phyloP scores from a whole-genome alignment of 2,329 filamentous ascomycete genomes.

The Aciculosporium take region DNA sequence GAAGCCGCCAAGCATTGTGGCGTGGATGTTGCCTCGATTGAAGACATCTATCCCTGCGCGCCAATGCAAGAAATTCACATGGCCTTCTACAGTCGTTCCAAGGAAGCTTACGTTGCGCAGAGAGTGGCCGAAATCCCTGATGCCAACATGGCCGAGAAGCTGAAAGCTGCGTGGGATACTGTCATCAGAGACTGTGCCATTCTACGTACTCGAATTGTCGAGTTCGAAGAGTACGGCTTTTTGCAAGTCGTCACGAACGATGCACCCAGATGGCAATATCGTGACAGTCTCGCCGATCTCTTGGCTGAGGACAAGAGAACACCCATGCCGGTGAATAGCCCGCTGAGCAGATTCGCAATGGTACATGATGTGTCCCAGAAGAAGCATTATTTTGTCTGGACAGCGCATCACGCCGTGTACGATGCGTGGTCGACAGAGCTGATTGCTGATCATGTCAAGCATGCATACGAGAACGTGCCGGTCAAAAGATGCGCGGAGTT shows the following conservation, averaged over 20 bases:
- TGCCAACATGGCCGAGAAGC: constrained; percentile 1
- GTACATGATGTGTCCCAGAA: neutral
- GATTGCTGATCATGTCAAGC: constrained; percentile 8
- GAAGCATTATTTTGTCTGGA: constrained; percentile 8
- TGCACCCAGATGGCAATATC: neutral
- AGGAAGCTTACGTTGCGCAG: constrained; percentile 9
- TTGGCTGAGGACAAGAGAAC: neutral
- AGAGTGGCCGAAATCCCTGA: constrained; percentile 7
- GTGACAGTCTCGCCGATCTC: neutral
- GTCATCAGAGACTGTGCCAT: constrained; percentile 8
- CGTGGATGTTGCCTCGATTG: constrained; percentile 4
- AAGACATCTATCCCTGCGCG: constrained; percentile 13
- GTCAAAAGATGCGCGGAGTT: constrained; percentile 9
- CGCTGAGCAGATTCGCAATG: constrained; percentile 8
- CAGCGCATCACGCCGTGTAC: constrained; percentile 29
- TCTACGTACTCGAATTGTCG: constrained; percentile 8
- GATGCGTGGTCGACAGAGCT: constrained; percentile 37
- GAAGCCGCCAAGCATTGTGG: constrained; percentile 7
- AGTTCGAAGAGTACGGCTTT: constrained; percentile 7
- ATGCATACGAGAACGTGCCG: constrained; percentile 6
- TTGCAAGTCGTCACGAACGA: constrained; percentile 6
- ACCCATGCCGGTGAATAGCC: constrained; percentile 9
- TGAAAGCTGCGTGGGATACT: constrained; percentile 8
- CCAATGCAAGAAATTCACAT: constrained; percentile 11
- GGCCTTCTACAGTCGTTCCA: constrained; percentile 7